These are phyloP conservation scores for Acer saccharum DNA, from an alignment of 345 rosid species.

Conservation along the genomic window DNA sequence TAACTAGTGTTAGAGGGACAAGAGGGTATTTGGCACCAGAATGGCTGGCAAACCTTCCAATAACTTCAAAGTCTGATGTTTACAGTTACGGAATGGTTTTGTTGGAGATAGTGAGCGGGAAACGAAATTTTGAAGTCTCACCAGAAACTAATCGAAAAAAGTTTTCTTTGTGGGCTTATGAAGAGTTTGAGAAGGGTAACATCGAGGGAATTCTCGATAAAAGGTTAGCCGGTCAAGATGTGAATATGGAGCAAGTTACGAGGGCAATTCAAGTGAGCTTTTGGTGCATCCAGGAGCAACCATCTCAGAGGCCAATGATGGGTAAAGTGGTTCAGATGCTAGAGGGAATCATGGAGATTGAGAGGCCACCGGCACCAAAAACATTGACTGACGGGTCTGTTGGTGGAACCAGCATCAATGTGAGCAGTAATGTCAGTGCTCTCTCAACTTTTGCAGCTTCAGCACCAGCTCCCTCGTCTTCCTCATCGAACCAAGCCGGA, in stretches of 20 bases:
- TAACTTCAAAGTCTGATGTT: slow-evolving; percentile 58
- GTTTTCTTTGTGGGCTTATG: slow-evolving; percentile 63
- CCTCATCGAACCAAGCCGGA: slow-evolving; percentile 30
- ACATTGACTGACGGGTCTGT: slow-evolving; percentile 34
- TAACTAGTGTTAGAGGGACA: slow-evolving; percentile 45
- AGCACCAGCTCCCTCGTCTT: slow-evolving; percentile 35
- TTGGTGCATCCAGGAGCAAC: slow-evolving; percentile 63
- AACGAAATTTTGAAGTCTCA: slow-evolving; percentile 46
- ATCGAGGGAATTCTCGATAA: slow-evolving; percentile 34
- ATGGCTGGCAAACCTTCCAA: slow-evolving; percentile 50
- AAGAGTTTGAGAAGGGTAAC: slow-evolving; percentile 54
- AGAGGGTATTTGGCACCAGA: slow-evolving; percentile 62
- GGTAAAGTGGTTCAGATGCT: slow-evolving; percentile 62
- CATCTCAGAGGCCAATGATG: slow-evolving; percentile 62
- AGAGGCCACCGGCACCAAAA: slow-evolving; percentile 52
- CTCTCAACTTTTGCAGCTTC: slow-evolving; percentile 34
- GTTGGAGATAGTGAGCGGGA: slow-evolving; percentile 56
- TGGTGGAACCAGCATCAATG: slow-evolving; percentile 35
- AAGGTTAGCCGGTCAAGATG: slow-evolving; percentile 39
- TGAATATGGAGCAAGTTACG: slow-evolving; percentile 46
- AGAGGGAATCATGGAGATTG: slow-evolving; percentile 52
- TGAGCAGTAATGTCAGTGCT: slow-evolving; percentile 28
- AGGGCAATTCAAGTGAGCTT: slow-evolving; percentile 47
- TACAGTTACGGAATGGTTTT: slow-evolving; percentile 69
- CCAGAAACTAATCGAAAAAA: slow-evolving; percentile 43